These are phyloP conservation scores for Cicer cuneatum DNA, from an alignment of 306 rosid genomes.

Conservation along the genomic window DNA sequence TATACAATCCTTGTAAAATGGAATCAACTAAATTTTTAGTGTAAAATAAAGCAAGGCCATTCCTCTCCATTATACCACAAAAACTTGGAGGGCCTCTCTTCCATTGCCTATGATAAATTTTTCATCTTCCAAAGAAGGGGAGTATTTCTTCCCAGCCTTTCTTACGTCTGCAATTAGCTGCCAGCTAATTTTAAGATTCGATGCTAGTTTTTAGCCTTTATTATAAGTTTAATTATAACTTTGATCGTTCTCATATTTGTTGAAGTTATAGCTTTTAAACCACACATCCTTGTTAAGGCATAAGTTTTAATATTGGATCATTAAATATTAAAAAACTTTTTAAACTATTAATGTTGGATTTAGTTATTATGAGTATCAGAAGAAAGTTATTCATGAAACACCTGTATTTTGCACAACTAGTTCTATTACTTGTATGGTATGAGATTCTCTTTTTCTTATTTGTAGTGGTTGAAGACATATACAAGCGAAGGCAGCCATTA, in stretches of 20 bases:
- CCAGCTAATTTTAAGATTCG: conserved; percentile 38
- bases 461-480: conserved; percentile 98
- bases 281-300: conserved; percentile 2
- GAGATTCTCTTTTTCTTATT: conserved; percentile 38
- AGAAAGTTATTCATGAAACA: conserved; percentile 30
- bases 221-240: conserved; percentile 19
- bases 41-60: conserved; percentile 13
- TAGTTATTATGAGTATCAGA: neutral
- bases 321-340: conserved; percentile 8
- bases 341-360: conserved; percentile 21
- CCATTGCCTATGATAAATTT: neutral
- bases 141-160: neutral
- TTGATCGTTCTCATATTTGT: conserved; percentile 8
- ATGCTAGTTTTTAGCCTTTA: conserved; percentile 28
- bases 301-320: conserved; percentile 20
- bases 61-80: neutral
- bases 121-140: neutral
- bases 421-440: conserved; percentile 42
- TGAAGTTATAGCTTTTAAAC: neutral
- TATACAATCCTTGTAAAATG: neutral
- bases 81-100: conserved; percentile 5
- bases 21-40: neutral
- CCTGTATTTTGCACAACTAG: conserved; percentile 36
- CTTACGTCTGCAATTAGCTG: conserved; percentile 14
- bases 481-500: conserved; percentile 90